Evolutionary conservation across 306 rosid genomes (phyloP), one percentile per base, ranked within the genome.

Genomic region (Gynostemma pentaphyllum): DNA sequence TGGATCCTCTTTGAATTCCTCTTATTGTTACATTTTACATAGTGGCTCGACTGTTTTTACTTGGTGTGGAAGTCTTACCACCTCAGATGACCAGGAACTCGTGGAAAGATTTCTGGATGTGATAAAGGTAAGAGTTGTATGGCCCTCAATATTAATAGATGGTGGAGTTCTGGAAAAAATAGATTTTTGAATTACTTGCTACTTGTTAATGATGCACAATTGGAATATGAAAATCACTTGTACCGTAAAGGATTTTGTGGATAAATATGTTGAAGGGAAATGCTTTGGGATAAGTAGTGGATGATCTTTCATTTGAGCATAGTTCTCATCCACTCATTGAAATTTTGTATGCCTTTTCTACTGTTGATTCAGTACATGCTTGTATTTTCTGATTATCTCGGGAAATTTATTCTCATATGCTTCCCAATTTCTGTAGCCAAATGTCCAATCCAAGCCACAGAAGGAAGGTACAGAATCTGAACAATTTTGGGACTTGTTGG

Each of bases 1-100:
- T 50, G 81, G 95, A 45, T 86, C 94, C 59, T 86, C 97, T 76
- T 86, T 94, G 94, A 94, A 89, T 81, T 94, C 99, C 47, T 76
- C 90, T 19, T 80, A 94, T 72, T 86, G 87, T 78, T 80, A 80
- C 82, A 84, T 94, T 77, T 74, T 94, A 70, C 95, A 94, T 68
- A 72, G 72, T 46, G 95, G 83, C 44, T 30, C 86, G 50, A 72
- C 84, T 34, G 67, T 87, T 78, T 84, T 82, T 82, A 78, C 86
- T 26, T 94, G 99, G 99, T 72, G 74, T 27, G 99, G 99, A 75
- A 72, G 78, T 74, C 75, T 82, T 52, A 71, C 95, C 40, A 80
- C 64, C 54, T 5, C 96, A 8, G 90, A 88, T 60, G 71, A 76
- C 68, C 96, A 84, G 32, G 98, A 86, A 69, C 87, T 92, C 68